Percentiles rank a stretch among this genome's conserved stretches.
Conservation (phyloP, 768 basidiomycete genomes). For the Coprinellus aureogranulatus region DNA sequence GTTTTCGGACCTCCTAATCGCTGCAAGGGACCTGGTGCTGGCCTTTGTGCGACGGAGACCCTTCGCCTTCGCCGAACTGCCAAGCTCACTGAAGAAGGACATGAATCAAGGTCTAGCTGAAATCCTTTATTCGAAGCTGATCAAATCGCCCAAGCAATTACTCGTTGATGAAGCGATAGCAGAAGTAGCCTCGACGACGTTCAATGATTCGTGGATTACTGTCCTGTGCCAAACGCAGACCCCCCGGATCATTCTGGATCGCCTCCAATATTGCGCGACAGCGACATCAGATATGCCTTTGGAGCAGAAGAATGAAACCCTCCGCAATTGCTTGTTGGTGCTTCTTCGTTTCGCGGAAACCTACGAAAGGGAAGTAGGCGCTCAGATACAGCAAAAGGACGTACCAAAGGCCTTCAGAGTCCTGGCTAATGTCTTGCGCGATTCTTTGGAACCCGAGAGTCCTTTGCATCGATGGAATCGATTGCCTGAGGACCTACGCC, state of each 20-base stretch:
- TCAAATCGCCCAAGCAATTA: constrained; percentile 1
- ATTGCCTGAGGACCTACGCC: not conserved
- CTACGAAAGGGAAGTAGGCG: not conserved
- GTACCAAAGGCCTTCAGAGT: not conserved
- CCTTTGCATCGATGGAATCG: not conserved
- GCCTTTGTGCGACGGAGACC: not conserved
- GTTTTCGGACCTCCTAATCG: constrained; percentile 3
- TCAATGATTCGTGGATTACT: not conserved
- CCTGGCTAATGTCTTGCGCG: not conserved
- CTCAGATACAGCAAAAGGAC: not conserved
- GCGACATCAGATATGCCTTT: not conserved
- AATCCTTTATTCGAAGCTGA: constrained; percentile 4
- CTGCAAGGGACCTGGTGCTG: not conserved
- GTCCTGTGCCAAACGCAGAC: not conserved
- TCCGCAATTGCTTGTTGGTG: not conserved
- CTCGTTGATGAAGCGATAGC: constrained; percentile 7
- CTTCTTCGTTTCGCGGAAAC: not conserved
- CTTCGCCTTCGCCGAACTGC: not conserved
- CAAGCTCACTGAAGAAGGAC: not conserved
- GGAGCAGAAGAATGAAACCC: not conserved
- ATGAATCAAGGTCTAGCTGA: not conserved
- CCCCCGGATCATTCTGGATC: not conserved
- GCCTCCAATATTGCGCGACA: not conserved
- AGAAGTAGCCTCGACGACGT: not conserved
- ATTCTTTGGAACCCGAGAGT: not conserved